Evolutionary conservation across 306 rosid species (phyloP).

Genomic region (Corylus heterophylla): DNA sequence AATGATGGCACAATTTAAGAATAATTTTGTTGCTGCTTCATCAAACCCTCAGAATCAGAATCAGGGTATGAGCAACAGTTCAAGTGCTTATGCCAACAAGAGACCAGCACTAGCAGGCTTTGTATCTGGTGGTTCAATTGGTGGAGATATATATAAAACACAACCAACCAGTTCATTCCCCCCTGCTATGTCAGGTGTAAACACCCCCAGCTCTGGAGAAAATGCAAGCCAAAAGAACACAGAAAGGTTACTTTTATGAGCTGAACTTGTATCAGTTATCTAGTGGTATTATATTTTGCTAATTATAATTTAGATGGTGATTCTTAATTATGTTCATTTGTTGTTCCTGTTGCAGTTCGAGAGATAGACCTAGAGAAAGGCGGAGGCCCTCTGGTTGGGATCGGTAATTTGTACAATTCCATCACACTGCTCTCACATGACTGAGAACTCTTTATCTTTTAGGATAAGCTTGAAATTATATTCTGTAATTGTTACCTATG

Average conservation of each 20-base stretch:
- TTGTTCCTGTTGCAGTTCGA: slow-evolving; percentile 53
- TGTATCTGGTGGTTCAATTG: slow-evolving; percentile 91
- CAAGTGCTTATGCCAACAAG: slow-evolving; percentile 42
- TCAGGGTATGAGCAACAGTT: slow-evolving; percentile 47
- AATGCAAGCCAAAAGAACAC: slow-evolving; percentile 46
- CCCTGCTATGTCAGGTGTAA: slow-evolving; percentile 44
- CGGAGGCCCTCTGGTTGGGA: slow-evolving; percentile 95
- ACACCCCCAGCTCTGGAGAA: slow-evolving; percentile 41
- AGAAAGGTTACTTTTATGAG: slow-evolving; percentile 55
- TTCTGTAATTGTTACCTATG: slow-evolving; percentile 39
- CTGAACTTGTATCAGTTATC: background rate
- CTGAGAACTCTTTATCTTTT: slow-evolving; percentile 25
- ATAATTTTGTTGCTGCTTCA: slow-evolving; percentile 81
- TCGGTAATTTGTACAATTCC: slow-evolving; percentile 40
- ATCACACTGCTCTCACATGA: slow-evolving; percentile 15
- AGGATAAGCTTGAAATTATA: slow-evolving; percentile 32
- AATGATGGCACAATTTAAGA: slow-evolving; percentile 84
- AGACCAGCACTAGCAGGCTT: slow-evolving; percentile 82
- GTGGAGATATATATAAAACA: slow-evolving; percentile 49
- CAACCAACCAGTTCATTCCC: slow-evolving; percentile 38
- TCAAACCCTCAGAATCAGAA: slow-evolving; percentile 52
- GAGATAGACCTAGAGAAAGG: slow-evolving; percentile 75
- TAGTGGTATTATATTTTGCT: background rate
- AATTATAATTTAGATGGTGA: background rate
- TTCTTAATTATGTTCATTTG: slow-evolving; percentile 41